Base-by-base conservation (phyloP, 2,329 filamentous ascomycete genomes). In the Pseudogymnoascus sp. region DNA sequence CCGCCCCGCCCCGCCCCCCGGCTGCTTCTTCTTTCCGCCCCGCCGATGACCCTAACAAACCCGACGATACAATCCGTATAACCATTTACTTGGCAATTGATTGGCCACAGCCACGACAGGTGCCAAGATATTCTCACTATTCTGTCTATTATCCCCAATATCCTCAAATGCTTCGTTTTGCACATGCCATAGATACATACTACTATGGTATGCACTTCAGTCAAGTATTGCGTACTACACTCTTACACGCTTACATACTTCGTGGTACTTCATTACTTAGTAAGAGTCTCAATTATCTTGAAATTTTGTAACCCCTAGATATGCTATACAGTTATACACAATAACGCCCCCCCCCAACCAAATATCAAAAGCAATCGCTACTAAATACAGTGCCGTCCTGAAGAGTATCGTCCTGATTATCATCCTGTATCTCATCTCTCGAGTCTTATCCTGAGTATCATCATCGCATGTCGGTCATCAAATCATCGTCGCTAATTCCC, bases 401-500 rank as follows among this genome's bases (percentile, higher is more conserved):
- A 45, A 45, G 8, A 40, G 37, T 48, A 29, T 29, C 42, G 9
- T n/a, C 18, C 39, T n/a, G 39, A 42, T 9, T 42, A 40, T 21
- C 39, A 13, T 25, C 18, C 40, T 21, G 21, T 21, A 21, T 21
- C 21, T 21, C 21, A 21, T 21, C 21, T 21, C 21, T 21, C 15
- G 5, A 42, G 39, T 42, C 21, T 45, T 21, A 13, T 21, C 39
- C 39, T 21, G 18, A 13, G 18, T 27, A 31, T 52, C 45, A 55
- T 55, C 48, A 55, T 55, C 29, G 48, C 48, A 18, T 55, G 48
- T 55, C 48, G 48, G 27, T 55, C 48, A 55, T 55, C 10, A 55
- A 55, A 55, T 55, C 48, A 33, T 55, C 48, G 48, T 55, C 48
- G 48, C 48, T 55, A 55, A 55, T 55, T 55, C 48, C 48, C 29